phyloP scores from a whole-genome alignment of 2,329 filamentous ascomycete species.

The Fusarium pseudonygamai region DNA sequence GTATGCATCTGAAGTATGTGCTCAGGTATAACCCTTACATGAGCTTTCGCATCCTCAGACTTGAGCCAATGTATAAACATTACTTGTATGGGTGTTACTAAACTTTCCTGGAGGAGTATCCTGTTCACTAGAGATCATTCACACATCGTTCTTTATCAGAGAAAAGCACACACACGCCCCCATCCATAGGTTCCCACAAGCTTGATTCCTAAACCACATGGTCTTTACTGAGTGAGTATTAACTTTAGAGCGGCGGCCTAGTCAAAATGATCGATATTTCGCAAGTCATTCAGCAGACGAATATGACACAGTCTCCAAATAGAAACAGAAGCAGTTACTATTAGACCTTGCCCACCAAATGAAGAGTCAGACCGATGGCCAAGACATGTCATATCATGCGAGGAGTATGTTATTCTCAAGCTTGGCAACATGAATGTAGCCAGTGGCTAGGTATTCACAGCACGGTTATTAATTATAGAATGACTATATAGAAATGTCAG shows the following conservation, averaged over 20 bases:
- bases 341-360: neutral
- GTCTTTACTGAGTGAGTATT: neutral
- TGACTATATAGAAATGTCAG: neutral
- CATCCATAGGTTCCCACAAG: neutral
- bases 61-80: neutral
- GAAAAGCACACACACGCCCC: neutral
- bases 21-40: neutral
- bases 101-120: neutral
- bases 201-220: neutral
- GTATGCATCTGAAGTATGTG: neutral
- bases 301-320: neutral
- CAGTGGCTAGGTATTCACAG: neutral
- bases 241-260: neutral
- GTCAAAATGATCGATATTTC: neutral
- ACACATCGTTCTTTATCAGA: neutral
- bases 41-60: neutral
- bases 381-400: neutral
- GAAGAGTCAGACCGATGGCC: neutral
- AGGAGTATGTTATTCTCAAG: neutral
- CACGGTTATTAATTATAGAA: neutral
- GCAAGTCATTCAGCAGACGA: neutral
- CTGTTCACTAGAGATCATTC: neutral
- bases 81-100: neutral
- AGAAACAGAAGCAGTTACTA: neutral
- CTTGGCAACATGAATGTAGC: neutral